phyloP scores from a whole-genome alignment of 2,329 filamentous ascomycete genomes.

The Neoscytalidium dimidiatum region DNA sequence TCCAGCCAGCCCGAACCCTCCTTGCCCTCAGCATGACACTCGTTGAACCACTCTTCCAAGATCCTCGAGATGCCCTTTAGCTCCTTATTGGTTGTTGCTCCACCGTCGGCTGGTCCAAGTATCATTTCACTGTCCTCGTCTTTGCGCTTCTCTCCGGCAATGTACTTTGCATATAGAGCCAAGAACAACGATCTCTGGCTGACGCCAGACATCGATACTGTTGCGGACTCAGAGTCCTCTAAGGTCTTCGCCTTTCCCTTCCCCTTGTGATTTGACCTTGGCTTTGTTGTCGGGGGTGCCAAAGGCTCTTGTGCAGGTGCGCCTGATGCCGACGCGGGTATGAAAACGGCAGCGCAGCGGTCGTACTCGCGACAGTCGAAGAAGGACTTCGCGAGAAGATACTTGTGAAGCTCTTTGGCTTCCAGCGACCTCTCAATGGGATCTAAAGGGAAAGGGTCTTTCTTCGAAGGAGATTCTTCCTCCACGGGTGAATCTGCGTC shows the following conservation, averaged over 20 bases:
- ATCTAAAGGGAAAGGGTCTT: conserved; percentile 55
- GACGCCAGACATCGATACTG: conserved; percentile 50
- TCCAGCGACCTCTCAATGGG: conserved; percentile 75
- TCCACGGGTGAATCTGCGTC: conserved; percentile 62
- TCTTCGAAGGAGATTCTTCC: conserved; percentile 48
- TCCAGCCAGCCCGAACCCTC: conserved; percentile 89
- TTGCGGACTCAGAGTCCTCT: conserved; percentile 32
- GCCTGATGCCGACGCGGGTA: conserved; percentile 74
- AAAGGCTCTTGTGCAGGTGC: conserved; percentile 55
- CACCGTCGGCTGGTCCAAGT: conserved; percentile 86
- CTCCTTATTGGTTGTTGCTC: conserved; percentile 82
- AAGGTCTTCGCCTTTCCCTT: conserved; percentile 54
- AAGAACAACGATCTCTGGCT: conserved; percentile 94
- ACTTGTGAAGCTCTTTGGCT: conserved; percentile 76
- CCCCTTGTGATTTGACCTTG: conserved; percentile 55
- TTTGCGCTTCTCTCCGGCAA: conserved; percentile 93
- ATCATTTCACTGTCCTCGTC: conserved; percentile 98
- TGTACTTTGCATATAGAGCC: conserved; percentile 86
- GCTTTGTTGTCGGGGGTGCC: conserved; percentile 27
- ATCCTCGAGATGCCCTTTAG: conserved; percentile 73
- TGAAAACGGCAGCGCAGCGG: conserved; percentile 84
- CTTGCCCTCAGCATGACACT: conserved; percentile 58
- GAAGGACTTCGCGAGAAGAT: conserved; percentile 86
- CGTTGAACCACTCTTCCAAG: conserved; percentile 78
- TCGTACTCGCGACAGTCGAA: conserved; percentile 97